Conservation (phyloP, 225 moss, liverwort and hornwort genomes). For the Asterella californica region DNA sequence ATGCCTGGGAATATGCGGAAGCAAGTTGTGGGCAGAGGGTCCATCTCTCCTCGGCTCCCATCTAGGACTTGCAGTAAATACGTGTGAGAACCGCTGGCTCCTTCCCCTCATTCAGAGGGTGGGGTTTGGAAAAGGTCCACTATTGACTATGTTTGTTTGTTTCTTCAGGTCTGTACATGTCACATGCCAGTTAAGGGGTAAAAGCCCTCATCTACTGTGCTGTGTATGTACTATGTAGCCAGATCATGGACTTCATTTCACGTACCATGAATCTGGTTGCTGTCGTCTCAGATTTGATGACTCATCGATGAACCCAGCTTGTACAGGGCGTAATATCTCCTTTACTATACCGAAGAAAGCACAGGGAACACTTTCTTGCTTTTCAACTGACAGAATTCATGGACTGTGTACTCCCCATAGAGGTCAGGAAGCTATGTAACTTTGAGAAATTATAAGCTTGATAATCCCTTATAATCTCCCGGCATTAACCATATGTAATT, state of each 20-base stretch:
- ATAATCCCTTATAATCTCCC: too few relatives aligned
- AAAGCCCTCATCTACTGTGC: neutral
- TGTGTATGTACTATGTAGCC: neutral
- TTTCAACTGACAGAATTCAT: neutral
- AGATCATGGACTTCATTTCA: neutral
- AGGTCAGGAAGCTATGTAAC: too few relatives aligned
- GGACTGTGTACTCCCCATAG: neutral
- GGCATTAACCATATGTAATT: too few relatives aligned
- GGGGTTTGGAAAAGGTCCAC: constrained; percentile 1
- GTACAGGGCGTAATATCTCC: neutral
- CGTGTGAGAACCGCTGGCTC: constrained; percentile 6
- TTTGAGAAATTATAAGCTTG: too few relatives aligned
- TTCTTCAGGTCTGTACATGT: neutral
- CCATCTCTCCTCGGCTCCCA: neutral
- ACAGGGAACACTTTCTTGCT: neutral
- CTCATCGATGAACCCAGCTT: neutral
- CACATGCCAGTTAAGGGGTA: neutral
- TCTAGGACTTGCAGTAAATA: neutral
- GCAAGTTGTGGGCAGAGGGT: neutral
- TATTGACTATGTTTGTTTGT: constrained; percentile 9
- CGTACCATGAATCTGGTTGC: neutral
- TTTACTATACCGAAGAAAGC: too few relatives aligned
- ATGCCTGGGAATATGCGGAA: neutral
- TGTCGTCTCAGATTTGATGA: neutral
- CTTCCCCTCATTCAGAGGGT: constrained; percentile 5